Evolutionary conservation across 345 rosid species (phyloP), one percentile per base, ranked within the genome.

Genomic region (Acer saccharum): DNA sequence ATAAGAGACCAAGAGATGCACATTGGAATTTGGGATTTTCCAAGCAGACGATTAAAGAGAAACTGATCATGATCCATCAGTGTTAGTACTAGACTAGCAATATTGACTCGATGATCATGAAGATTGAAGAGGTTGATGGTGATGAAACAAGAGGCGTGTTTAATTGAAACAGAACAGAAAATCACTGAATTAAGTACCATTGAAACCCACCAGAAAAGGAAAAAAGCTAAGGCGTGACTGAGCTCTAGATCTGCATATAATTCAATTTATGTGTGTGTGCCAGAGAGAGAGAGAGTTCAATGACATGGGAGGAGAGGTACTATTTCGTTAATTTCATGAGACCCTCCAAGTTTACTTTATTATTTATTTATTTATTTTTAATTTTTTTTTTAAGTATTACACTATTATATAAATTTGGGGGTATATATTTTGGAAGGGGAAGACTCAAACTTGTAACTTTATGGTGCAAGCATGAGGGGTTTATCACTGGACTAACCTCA

Each of bases 11-110:
- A 79, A 48, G 20, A 6, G 76, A 4, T 71, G 54, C 44, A 71
- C 14, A 41, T 75, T 60, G 82, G 71, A 78, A 62, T 60, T 77
- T 65, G 83, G 32, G 69, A 65, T 23, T 20, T 79, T 48, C 50
- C 60, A n/a, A 44, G 29, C 35, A 52, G 65, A 68, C 68, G 76
- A 75, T 75, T 72, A 72, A 78, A 68, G 46, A 69, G 48, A 69
- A 65, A 66, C 77, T 73, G 73, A 43, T 43, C 46, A 43, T 46
- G 50, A 46, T 46, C 50, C 8, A 46, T 46, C 29, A 65, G 16
- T 41, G 63, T 58, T 1, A 3, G 18, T 57, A 57, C 21, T n/a
- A 57, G 16, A 43, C 14, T 14, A 61, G 68, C 54, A 43, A 68
- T 20, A 41, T 43, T 61, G 68, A 44, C 76, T 43, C 16, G 17